These are phyloP conservation scores for Stentor roeselii DNA, from an alignment of 73 alveolate genomes.

Conservation along the genomic window DNA sequence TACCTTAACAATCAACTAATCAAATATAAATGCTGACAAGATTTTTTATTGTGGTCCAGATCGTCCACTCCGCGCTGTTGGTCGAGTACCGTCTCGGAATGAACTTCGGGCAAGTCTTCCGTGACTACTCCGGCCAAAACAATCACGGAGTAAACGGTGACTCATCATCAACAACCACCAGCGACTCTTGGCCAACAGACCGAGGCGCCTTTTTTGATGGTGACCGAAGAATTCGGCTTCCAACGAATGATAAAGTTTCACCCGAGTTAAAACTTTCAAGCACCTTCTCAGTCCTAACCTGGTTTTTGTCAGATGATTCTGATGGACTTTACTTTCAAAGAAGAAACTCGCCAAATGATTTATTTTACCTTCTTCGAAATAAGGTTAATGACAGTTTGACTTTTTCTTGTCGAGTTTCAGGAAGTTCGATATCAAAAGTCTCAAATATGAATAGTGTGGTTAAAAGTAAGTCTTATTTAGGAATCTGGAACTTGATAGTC, in stretches of 20 bases:
- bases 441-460: neutral
- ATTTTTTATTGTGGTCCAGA: no score
- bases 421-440: neutral
- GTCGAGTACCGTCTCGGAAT: neutral
- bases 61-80: no score
- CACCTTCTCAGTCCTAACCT: neutral
- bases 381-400: no score
- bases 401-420: neutral
- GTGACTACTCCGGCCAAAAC: neutral
- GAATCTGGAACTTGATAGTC: neutral
- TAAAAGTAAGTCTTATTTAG: neutral
- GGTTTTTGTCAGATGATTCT: neutral
- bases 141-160: neutral
- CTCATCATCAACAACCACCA: neutral
- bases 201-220: neutral
- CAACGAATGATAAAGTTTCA: neutral
- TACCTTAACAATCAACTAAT: no score
- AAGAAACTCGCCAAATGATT: neutral
- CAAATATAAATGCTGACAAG: no score
- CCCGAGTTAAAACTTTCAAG: neutral
- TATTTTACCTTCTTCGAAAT: no score
- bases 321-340: neutral
- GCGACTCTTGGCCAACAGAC: neutral
- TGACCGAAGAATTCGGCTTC: no score
- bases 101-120: constrained; percentile 1